Percentiles rank a stretch among this genome's conserved stretches.
Conservation (phyloP, 306 rosid genomes). For the Betula pendula region DNA sequence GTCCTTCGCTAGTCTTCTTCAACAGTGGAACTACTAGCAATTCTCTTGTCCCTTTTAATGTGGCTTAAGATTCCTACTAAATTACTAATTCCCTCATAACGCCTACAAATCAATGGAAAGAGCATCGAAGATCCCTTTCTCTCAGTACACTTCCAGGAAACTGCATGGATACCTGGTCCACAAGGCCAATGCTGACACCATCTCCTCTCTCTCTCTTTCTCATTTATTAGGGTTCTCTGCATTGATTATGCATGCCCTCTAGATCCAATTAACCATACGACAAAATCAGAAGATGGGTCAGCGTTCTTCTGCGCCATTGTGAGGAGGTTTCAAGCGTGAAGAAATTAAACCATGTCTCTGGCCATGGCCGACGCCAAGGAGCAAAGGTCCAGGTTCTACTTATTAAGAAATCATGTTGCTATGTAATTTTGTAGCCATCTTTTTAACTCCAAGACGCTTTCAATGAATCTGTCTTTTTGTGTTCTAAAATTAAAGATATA, state of each 20-base stretch:
- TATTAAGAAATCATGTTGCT: too few relatives aligned
- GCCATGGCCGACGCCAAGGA: conserved; percentile 52
- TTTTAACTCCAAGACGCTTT: background rate
- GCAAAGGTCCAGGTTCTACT: too few relatives aligned
- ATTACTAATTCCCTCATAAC: background rate
- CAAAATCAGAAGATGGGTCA: conserved; percentile 31
- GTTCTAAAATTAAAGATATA: too few relatives aligned
- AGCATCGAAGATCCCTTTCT: background rate
- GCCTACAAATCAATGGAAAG: background rate
- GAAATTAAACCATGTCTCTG: conserved; percentile 37
- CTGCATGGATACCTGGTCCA: background rate
- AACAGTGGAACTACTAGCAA: background rate
- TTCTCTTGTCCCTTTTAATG: background rate
- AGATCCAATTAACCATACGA: background rate
- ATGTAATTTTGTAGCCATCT: background rate
- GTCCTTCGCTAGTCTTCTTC: background rate
- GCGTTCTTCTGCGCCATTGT: conserved; percentile 11
- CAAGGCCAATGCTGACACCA: too few relatives aligned
- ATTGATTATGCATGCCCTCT: background rate
- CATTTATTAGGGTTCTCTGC: background rate
- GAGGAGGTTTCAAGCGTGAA: conserved; percentile 37
- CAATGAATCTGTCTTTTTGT: background rate
- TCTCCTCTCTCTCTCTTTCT: background rate
- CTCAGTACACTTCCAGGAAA: background rate
- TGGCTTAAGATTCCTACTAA: background rate